A percentile compares a stretch with the other conserved stretches of the same genome.
These are phyloP conservation scores for Acanthamoeba castellanii DNA, from an alignment of 208 protist genomes.

Conservation along the genomic window DNA sequence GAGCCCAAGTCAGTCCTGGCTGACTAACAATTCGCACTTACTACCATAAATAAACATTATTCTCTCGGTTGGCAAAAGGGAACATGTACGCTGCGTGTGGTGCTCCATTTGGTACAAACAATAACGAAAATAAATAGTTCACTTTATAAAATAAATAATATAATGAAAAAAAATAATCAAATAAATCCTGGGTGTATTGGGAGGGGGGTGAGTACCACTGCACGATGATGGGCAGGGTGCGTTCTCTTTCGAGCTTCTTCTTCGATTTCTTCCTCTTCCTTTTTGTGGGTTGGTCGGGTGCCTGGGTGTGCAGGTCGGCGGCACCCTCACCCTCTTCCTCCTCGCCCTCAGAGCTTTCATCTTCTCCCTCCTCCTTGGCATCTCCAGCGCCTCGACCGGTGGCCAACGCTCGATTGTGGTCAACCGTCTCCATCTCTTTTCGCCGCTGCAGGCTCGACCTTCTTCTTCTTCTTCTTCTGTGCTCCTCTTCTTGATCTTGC, in stretches of 20 bases:
- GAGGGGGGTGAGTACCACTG: background rate
- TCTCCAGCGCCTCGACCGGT: too few relatives aligned
- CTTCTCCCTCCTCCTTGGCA: too few relatives aligned
- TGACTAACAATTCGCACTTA: too few relatives aligned
- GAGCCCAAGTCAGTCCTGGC: too few relatives aligned
- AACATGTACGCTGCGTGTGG: background rate
- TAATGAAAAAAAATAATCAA: background rate
- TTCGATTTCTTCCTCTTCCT: conserved; percentile 1
- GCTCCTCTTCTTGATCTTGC: background rate
- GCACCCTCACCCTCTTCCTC: background rate
- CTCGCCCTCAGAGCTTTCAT: background rate
- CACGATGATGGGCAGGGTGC: conserved; percentile 16
- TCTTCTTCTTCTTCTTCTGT: too few relatives aligned
- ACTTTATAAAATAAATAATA: background rate
- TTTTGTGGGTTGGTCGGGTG: background rate
- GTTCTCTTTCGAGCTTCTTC: conserved; percentile 33
- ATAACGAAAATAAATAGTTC: background rate
- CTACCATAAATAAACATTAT: background rate
- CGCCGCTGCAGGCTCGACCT: too few relatives aligned
- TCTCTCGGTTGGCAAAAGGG: background rate
- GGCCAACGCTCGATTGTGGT: too few relatives aligned
- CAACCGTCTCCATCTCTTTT: too few relatives aligned
- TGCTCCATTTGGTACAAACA: background rate
- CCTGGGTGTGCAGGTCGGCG: background rate
- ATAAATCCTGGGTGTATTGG: background rate